These are phyloP conservation scores for Boletus rubropictus DNA, from an alignment of 768 basidiomycete genomes.

Conservation along the genomic window DNA sequence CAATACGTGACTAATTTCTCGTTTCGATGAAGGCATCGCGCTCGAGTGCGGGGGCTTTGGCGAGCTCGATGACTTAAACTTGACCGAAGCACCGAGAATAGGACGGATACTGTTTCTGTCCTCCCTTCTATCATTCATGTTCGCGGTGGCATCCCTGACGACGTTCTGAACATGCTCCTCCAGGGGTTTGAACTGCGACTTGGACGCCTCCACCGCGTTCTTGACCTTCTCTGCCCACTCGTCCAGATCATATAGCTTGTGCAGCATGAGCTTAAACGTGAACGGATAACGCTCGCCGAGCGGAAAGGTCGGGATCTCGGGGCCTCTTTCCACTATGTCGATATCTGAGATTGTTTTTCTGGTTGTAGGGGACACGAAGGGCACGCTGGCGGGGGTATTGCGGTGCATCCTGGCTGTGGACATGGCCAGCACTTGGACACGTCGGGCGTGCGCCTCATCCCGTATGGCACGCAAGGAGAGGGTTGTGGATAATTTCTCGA, in stretches of 20 bases:
- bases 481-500: conserved; percentile 35
- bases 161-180: conserved; percentile 31
- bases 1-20: conserved; percentile 31
- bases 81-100: conserved; percentile 16
- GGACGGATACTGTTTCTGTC: conserved; percentile 26
- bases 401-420: conserved; percentile 13
- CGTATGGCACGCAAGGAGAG: conserved; percentile 32
- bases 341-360: background rate
- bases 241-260: conserved; percentile 55
- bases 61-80: conserved; percentile 5
- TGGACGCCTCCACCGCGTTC: conserved; percentile 47
- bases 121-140: conserved; percentile 12
- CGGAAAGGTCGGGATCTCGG: conserved; percentile 39
- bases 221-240: conserved; percentile 56
- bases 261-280: conserved; percentile 63
- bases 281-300: conserved; percentile 42
- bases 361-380: background rate
- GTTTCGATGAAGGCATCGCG: conserved; percentile 4
- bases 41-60: background rate
- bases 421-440: background rate
- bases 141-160: conserved; percentile 7
- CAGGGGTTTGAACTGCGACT: conserved; percentile 52
- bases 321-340: conserved; percentile 15
- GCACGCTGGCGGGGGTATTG: conserved; percentile 22
- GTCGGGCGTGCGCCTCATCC: conserved; percentile 16